Conservation (phyloP, 805 yeast species). For the Sugiyamaella americana region DNA sequence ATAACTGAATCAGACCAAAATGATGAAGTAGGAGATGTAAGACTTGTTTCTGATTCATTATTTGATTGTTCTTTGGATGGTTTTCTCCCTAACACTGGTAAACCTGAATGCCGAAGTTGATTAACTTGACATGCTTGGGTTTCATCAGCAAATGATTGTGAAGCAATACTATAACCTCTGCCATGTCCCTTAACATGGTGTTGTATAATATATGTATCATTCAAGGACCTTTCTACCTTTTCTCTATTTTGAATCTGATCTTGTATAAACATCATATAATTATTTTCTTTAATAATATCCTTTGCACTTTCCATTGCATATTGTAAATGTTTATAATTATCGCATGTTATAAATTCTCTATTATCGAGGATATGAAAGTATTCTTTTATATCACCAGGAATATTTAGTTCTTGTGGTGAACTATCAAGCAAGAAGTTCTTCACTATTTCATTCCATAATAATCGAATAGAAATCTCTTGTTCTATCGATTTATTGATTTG, state of each 20-base stretch:
- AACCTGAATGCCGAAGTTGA: too few species aligned
- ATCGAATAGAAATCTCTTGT: background rate
- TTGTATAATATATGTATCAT: background rate
- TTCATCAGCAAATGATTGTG: too few species aligned
- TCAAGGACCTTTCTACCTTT: too few species aligned
- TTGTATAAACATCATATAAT: conserved; percentile 25
- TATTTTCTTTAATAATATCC: conserved; percentile 28
- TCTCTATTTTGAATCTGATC: too few species aligned
- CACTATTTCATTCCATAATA: conserved; percentile 27
- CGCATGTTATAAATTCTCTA: background rate
- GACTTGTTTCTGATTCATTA: too few species aligned
- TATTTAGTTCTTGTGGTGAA: conserved; percentile 28
- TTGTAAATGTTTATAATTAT: background rate
- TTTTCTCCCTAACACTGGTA: too few species aligned
- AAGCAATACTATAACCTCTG: background rate
- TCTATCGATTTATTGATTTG: background rate
- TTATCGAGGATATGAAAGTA: background rate
- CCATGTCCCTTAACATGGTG: background rate
- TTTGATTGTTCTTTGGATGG: too few species aligned
- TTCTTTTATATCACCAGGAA: conserved; percentile 27
- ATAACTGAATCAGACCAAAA: too few species aligned
- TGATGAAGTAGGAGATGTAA: too few species aligned
- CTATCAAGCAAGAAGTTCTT: conserved; percentile 23
- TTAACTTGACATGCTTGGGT: too few species aligned
- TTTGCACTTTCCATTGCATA: conserved; percentile 4